A percentile compares a stretch with the other conserved stretches of the same genome.
Evolutionary conservation across 192 early-diverging fungal species (phyloP).

Genomic region (Podila clonocystis): DNA sequence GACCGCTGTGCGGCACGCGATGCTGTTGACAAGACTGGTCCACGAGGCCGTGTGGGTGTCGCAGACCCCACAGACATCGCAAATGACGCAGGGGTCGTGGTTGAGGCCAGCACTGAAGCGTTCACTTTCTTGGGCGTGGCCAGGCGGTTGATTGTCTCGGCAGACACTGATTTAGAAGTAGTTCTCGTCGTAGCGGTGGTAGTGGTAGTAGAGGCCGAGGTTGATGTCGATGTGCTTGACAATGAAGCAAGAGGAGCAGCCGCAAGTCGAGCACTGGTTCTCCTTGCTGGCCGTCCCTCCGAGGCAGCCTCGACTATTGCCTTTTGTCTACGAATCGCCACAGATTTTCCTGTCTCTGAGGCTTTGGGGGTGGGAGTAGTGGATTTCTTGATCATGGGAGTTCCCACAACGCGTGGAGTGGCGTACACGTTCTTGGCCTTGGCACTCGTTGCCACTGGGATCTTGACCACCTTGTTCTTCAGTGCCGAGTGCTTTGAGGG

Average conservation of each 20-base stretch:
- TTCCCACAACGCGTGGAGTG: neutral
- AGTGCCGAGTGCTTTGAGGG: neutral
- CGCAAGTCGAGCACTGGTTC: neutral
- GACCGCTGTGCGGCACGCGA: constrained; percentile 42
- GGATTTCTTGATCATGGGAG: neutral
- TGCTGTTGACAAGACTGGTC: constrained; percentile 40
- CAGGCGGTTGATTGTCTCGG: constrained; percentile 42
- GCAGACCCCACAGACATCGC: constrained; percentile 4
- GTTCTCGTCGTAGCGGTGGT: neutral
- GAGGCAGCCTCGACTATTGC: neutral
- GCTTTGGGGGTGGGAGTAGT: neutral
- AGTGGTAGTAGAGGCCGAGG: neutral
- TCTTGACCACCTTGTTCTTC: constrained; percentile 34
- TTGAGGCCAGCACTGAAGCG: neutral
- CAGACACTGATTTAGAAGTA: constrained; percentile 18
- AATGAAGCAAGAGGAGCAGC: neutral
- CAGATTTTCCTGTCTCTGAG: neutral
- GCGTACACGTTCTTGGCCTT: constrained; percentile 11
- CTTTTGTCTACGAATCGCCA: neutral
- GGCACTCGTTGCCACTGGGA: constrained; percentile 6
- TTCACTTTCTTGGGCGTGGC: constrained; percentile 47
- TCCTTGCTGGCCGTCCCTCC: neutral
- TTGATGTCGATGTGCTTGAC: neutral
- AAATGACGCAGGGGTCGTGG: neutral
- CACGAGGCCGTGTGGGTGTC: constrained; percentile 12